phyloP scores from a whole-genome alignment of 306 rosid species.

The Ziziphus jujuba region DNA sequence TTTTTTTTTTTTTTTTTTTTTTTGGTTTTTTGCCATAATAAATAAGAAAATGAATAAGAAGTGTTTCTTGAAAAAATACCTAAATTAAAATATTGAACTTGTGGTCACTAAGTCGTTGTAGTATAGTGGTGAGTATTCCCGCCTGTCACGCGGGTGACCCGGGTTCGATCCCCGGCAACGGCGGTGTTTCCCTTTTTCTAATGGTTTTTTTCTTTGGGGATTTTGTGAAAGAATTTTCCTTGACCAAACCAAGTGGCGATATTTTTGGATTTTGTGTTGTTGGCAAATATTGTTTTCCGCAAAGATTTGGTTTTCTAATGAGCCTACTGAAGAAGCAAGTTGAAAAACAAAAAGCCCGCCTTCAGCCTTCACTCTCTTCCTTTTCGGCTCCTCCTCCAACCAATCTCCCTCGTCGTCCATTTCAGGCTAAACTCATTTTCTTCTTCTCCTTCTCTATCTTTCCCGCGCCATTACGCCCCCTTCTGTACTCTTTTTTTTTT shows the following conservation, averaged over 20 bases:
- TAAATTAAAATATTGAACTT: too few species aligned
- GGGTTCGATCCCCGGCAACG: constrained; percentile 51
- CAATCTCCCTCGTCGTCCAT: not conserved
- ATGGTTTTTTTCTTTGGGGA: too few species aligned
- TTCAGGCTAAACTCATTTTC: not conserved
- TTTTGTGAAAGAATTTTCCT: too few species aligned
- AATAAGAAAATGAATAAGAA: too few species aligned
- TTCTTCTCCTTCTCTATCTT: not conserved
- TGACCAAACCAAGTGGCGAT: too few species aligned
- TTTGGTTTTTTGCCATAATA: too few species aligned
- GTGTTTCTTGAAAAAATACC: too few species aligned
- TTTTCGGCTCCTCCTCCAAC: not conserved
- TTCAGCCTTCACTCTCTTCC: not conserved
- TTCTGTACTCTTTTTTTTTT: not conserved
- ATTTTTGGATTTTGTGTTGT: too few species aligned
- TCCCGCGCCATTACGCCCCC: not conserved
- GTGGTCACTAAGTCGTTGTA: constrained; percentile 14
- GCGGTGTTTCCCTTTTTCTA: not conserved
- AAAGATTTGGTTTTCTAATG: too few species aligned
- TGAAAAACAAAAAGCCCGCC: constrained; percentile 22
- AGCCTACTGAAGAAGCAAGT: not conserved
- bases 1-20: too few species aligned
- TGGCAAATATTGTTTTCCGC: too few species aligned
- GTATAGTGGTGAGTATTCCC: constrained; percentile 45
- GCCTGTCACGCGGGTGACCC: constrained; percentile 46